Evolutionary conservation across 805 yeast species (phyloP).

Genomic region (Metschnikowia similis): DNA sequence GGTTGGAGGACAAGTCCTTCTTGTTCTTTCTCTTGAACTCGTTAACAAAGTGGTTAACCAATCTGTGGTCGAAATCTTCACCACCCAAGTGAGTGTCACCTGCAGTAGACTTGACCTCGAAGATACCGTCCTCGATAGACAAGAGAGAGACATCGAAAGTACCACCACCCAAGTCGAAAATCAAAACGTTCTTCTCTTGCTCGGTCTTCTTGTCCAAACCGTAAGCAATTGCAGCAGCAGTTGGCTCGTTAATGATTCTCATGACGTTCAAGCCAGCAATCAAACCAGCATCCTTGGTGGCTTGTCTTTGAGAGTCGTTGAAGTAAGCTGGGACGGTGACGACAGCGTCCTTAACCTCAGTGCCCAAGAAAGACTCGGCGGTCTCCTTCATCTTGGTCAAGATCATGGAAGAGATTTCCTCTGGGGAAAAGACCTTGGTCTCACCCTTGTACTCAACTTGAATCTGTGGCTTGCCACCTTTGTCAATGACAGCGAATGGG

Average conservation of each 20-base stretch:
- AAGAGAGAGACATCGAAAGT: constrained; percentile 47
- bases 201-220: constrained; percentile 48
- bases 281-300: constrained; percentile 89
- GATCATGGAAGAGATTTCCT: constrained; percentile 30
- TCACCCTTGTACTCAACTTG: constrained; percentile 31
- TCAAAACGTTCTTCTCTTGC: constrained; percentile 56
- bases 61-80: constrained; percentile 90
- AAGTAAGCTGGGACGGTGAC: constrained; percentile 92
- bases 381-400: constrained; percentile 39
- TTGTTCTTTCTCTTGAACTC: constrained; percentile 94
- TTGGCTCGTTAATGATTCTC: constrained; percentile 87
- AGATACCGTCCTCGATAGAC: constrained; percentile 46
- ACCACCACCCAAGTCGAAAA: constrained; percentile 49
- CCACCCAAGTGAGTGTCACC: constrained; percentile 98
- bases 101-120: constrained; percentile 57
- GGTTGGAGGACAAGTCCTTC: constrained; percentile 76
- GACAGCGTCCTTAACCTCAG: constrained; percentile 77
- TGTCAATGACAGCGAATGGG: constrained; percentile 31
- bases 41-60: constrained; percentile 81
- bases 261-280: constrained; percentile 86
- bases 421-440: constrained; percentile 31
- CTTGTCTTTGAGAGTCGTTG: constrained; percentile 92
- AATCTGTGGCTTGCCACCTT: constrained; percentile 27
- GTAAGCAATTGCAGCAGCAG: constrained; percentile 32
- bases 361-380: constrained; percentile 74